Base-by-base conservation (phyloP, 768 basidiomycete genomes). In the Russula brevipes region DNA sequence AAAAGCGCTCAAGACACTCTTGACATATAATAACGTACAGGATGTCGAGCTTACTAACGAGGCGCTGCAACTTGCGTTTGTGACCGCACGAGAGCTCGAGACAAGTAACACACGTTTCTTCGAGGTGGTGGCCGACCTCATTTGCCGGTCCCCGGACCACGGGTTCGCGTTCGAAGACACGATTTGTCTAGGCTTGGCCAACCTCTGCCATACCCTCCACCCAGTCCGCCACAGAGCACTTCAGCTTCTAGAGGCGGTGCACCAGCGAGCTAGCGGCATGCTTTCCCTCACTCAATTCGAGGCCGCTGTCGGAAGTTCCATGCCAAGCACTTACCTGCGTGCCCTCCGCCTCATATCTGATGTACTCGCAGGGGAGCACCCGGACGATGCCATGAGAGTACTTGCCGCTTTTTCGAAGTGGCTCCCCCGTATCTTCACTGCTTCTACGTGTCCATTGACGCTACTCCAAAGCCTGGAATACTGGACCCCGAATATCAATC, bases 401-500 rank as follows among this genome's bases (percentile, higher is more conserved):
- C 79, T 95, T 52, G 73, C 82, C 0, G 86, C 94, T 69, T 80
- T 92, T 54, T 82, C 88, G 0, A 77, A 80, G 19, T 86, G 92
- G 75, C 79, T 95, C n/a, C 82, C 86, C 39, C 83, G 83, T 59
- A 73, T 91, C 30, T 79, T 78, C 63, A 77, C 78, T 51, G 70
- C 74, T n/a, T 81, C 83, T 8, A 79, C 66, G 71, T 81, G 69
- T 75, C 79, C 78, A 10, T 73, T 89, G 50, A 76, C 89, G 10
- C 78, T 94, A 46, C 76, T 98, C 3, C 87, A 89, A 72, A 85
- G 87, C 69, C 73, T 97, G 60, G 89, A 92, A 70, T 83, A 85
- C 65, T 98, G 95, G 94, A 81, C 92, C 41, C 79, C 85, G 10
- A 84, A 85, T 69, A 82, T 95, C 71, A 82, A 87, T 61, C 80